These are phyloP conservation scores for Abrus pulchellus DNA, from an alignment of 306 rosid species.

Conservation along the genomic window DNA sequence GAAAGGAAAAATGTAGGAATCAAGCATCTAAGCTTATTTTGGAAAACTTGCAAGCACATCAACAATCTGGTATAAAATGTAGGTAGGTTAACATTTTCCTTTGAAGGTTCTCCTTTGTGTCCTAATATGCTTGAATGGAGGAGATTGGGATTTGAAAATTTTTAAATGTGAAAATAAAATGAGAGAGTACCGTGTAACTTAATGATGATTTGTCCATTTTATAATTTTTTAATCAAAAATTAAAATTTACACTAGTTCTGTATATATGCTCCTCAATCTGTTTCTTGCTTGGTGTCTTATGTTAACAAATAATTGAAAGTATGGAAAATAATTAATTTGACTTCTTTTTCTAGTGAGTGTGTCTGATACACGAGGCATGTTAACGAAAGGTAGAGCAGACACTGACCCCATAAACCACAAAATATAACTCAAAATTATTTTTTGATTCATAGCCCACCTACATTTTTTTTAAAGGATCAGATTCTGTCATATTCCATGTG, in stretches of 20 bases:
- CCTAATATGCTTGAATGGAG: too few species aligned
- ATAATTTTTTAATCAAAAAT: too few species aligned
- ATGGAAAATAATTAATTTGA: not conserved
- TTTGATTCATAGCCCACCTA: not conserved
- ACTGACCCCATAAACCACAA: not conserved
- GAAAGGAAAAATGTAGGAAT: not conserved
- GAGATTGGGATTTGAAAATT: too few species aligned
- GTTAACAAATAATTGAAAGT: too few species aligned
- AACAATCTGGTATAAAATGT: not conserved
- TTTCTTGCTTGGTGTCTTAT: too few species aligned
- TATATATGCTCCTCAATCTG: too few species aligned
- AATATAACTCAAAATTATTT: not conserved
- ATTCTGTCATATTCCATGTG: not conserved
- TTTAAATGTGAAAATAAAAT: too few species aligned
- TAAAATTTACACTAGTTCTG: too few species aligned
- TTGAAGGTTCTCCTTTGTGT: not conserved
- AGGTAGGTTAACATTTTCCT: not conserved
- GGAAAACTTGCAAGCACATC: not conserved
- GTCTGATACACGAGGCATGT: constrained; percentile 8
- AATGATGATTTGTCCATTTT: too few species aligned
- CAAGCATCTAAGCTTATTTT: not conserved
- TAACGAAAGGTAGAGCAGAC: constrained; percentile 23
- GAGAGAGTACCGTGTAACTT: too few species aligned
- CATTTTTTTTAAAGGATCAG: constrained; percentile 11
- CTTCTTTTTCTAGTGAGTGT: not conserved